Evolutionary conservation across 2,329 filamentous ascomycete genomes (phyloP).

Genomic region (Phoma sp.): DNA sequence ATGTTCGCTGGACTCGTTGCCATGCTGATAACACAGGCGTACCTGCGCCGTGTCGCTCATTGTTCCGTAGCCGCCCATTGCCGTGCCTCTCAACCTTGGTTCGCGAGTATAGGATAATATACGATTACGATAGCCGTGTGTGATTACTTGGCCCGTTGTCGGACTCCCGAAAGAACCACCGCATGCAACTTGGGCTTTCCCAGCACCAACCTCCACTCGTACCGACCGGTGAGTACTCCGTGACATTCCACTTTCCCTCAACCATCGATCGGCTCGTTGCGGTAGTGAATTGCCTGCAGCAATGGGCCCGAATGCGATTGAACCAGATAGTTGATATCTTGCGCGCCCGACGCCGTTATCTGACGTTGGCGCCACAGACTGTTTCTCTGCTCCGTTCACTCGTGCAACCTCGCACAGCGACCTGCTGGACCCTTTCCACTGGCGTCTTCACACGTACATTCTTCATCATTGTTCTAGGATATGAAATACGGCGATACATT

Average conservation of each 20-base stretch:
- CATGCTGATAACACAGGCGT: constrained; percentile 9
- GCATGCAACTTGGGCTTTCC: constrained; percentile 5
- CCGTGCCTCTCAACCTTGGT: neutral
- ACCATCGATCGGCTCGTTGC: constrained; percentile 7
- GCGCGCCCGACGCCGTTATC: constrained; percentile 9
- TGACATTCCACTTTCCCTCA: constrained; percentile 7
- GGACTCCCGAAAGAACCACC: constrained; percentile 2
- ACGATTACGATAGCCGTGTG: constrained; percentile 3
- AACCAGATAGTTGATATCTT: constrained; percentile 11
- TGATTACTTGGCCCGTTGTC: constrained; percentile 5
- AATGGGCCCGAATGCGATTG: constrained; percentile 11
- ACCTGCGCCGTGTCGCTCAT: constrained; percentile 2
- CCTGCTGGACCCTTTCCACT: constrained; percentile 10
- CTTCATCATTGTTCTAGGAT: constrained; percentile 21
- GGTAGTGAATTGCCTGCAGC: neutral
- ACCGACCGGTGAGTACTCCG: constrained; percentile 15
- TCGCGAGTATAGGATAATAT: neutral
- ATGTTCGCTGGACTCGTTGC: neutral
- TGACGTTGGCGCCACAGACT: constrained; percentile 9
- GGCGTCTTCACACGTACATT: constrained; percentile 6
- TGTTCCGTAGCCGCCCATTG: neutral
- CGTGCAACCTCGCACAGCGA: constrained; percentile 23
- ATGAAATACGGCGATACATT: constrained; percentile 83
- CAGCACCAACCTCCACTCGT: constrained; percentile 4
- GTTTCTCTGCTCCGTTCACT: constrained; percentile 1